A percentile compares a stretch with the other conserved stretches of the same genome.
These are phyloP conservation scores for Pythium apleroticum DNA, from an alignment of 352 stramenopile species.

Conservation along the genomic window DNA sequence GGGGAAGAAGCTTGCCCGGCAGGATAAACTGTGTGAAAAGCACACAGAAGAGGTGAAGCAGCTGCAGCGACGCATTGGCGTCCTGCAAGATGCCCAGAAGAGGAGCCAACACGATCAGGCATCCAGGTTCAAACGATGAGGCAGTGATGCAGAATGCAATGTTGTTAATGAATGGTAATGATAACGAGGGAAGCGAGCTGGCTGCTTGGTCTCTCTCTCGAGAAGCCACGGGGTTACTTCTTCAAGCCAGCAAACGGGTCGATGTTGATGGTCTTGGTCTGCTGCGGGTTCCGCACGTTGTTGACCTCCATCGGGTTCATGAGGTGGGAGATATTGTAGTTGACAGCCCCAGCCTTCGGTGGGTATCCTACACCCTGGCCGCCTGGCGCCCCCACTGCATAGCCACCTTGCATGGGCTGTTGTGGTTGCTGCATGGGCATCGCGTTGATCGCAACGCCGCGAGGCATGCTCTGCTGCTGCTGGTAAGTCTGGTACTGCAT, in stretches of 20 bases:
- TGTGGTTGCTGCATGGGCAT: slow-evolving; percentile 21
- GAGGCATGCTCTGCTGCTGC: slow-evolving; percentile 14
- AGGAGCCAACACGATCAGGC: background rate
- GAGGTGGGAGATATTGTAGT: slow-evolving; percentile 83
- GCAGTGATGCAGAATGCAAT: background rate
- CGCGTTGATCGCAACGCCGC: slow-evolving; percentile 1
- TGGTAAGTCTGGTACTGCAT: slow-evolving; percentile 18
- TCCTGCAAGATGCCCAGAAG: slow-evolving; percentile 13
- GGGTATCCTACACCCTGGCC: slow-evolving; percentile 6
- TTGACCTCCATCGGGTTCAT: slow-evolving; percentile 78
- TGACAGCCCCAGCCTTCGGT: slow-evolving; percentile 33
- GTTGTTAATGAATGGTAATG: background rate
- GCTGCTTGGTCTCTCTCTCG: background rate
- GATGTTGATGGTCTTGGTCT: slow-evolving; percentile 79
- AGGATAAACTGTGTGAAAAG: slow-evolving; percentile 23
- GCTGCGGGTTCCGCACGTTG: slow-evolving; percentile 36
- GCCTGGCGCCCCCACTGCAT: background rate
- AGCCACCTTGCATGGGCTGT: slow-evolving; percentile 16
- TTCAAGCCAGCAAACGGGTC: slow-evolving; percentile 71
- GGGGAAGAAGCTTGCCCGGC: slow-evolving; percentile 21
- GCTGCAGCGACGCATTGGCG: slow-evolving; percentile 12
- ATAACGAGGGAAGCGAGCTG: background rate
- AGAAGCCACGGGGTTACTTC: background rate
- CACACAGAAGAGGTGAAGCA: slow-evolving; percentile 20
- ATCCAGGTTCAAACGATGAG: background rate